These are phyloP conservation scores for Alternaria longipes DNA, from an alignment of 2,329 filamentous ascomycete genomes.

Conservation along the genomic window DNA sequence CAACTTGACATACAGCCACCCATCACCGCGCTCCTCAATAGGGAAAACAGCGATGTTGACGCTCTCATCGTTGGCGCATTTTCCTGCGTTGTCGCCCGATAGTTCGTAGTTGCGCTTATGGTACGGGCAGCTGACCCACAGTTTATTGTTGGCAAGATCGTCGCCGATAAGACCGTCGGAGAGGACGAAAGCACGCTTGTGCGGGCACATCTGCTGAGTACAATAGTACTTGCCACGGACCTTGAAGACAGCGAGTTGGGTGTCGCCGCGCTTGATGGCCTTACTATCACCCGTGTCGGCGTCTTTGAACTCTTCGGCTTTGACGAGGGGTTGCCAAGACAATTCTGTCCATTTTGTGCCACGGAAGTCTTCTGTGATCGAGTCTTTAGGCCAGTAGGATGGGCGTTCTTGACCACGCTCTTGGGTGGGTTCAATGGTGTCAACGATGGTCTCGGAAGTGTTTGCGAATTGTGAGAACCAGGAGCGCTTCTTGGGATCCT, in stretches of 20 bases:
- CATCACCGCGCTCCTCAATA: constrained; percentile 77
- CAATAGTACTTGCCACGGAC: constrained; percentile 82
- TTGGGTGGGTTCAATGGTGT: constrained; percentile 73
- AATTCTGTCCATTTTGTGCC: constrained; percentile 72
- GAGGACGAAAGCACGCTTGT: constrained; percentile 89
- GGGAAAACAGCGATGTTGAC: constrained; percentile 86
- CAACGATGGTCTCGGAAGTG: constrained; percentile 71
- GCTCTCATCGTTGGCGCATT: constrained; percentile 76
- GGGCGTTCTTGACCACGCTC: constrained; percentile 80
- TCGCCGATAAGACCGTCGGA: constrained; percentile 85
- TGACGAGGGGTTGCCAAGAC: constrained; percentile 82
- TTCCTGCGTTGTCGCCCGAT: constrained; percentile 69
- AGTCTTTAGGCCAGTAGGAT: constrained; percentile 77
- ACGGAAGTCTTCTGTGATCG: constrained; percentile 75
- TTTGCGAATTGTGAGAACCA: constrained; percentile 87
- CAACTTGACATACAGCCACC: constrained; percentile 80
- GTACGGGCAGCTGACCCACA: constrained; percentile 88
- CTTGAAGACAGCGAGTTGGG: constrained; percentile 87
- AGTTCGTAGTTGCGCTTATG: constrained; percentile 93
- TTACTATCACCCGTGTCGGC: constrained; percentile 77
- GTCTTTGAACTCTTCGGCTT: constrained; percentile 73
- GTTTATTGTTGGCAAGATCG: constrained; percentile 64
- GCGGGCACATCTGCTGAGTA: constrained; percentile 93
- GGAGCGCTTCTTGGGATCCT: constrained; percentile 70
- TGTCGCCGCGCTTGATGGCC: constrained; percentile 85